phyloP scores from a whole-genome alignment of 148 eudicot genomes.

The Nyssa sinensis region DNA sequence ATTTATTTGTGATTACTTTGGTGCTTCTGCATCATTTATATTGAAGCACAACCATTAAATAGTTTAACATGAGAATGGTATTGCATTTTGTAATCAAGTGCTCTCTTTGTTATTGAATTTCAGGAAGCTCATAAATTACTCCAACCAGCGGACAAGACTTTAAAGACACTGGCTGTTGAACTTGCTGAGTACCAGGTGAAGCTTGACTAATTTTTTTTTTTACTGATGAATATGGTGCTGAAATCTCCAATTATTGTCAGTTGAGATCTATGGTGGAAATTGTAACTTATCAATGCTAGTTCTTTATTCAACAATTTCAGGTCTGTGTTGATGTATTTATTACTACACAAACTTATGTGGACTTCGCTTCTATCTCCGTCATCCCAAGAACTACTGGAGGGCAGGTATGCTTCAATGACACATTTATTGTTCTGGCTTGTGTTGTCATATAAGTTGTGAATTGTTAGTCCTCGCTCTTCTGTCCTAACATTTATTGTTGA shows the following conservation, averaged over 20 bases:
- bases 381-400: slow-evolving; percentile 97
- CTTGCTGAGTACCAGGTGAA: slow-evolving; percentile 90
- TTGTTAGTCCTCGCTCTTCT: not conserved
- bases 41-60: not conserved
- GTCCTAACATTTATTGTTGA: not conserved
- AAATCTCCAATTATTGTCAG: not conserved
- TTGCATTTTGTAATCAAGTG: slow-evolving; percentile 3
- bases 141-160: slow-evolving; percentile 79
- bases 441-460: not conserved
- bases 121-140: slow-evolving; percentile 89
- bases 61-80: not conserved
- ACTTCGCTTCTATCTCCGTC: slow-evolving; percentile 86
- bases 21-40: not conserved
- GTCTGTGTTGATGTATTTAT: slow-evolving; percentile 90
- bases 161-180: slow-evolving; percentile 84
- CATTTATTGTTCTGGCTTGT: not conserved
- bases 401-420: slow-evolving; percentile 51
- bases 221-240: not conserved
- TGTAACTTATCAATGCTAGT: not conserved
- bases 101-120: slow-evolving; percentile 10
- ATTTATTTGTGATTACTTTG: not conserved
- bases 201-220: not conserved
- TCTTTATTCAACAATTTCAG: slow-evolving; percentile 43
- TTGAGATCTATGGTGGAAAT: not conserved
- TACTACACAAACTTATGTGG: slow-evolving; percentile 84